Evolutionary conservation across 371 early-diverging fungal genomes (phyloP), one percentile per base, ranked within the genome.

Genomic region (Mortierella sp.): DNA sequence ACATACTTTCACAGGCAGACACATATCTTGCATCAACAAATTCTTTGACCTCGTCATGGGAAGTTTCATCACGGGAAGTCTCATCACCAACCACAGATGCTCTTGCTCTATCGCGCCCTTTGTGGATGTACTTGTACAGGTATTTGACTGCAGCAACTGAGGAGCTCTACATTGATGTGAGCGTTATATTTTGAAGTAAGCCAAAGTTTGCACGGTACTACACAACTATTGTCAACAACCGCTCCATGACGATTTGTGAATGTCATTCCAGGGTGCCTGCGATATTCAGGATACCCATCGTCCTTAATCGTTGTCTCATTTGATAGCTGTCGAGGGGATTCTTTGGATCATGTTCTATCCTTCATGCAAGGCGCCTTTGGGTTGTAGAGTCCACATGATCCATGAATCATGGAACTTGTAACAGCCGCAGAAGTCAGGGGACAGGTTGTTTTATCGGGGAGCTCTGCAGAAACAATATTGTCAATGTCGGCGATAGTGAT

Each of bases 121-220:
- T 83, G 66, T 82, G 79, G 23, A 82, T 70, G 61, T 84, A 86
- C 61, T 82, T 86, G 75, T 70, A 84, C 5, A 84, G n/a, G 37
- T 83, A 86, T 43, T 84, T 86, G 3, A 84, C 63, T 0, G 79
- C 61, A 1, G 31, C 22, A 37, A 83, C 61, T 8, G 70, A 42
- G 2, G 51, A 22, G 62, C 85, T 85, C 83, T 0, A 85, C 79
- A 53, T 86, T 84, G 49, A 84, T 83, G 43, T 86, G 82, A 0
- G 84, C 83, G 49, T 82, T 67, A 68, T 83, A 86, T 61, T 84
- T 86, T 1, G 80, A 74, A 7, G 26, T 31, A 1, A 84, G 72
- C 22, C 57, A 84, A 0, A 51, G 80, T 45, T 79, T 86, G 53
- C 84, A 58, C 0, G 83, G 84, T 1, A 84, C 75, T 23, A 83